These are phyloP conservation scores for Artomyces pyxidatus DNA, from an alignment of 768 basidiomycete species.

Conservation along the genomic window DNA sequence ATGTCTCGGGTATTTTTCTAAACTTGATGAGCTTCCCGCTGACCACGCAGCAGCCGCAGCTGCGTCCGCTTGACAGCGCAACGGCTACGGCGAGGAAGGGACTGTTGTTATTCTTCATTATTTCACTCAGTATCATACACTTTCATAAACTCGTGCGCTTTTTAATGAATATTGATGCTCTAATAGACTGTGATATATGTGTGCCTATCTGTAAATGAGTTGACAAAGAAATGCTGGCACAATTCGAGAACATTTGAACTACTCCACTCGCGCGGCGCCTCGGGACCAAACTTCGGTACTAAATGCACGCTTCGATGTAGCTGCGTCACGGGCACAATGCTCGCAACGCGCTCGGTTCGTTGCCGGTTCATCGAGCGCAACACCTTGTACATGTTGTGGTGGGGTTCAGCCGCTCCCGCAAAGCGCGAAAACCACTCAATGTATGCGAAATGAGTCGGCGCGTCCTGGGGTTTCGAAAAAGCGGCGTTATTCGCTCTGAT, in stretches of 20 bases:
- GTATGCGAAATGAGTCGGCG: slow-evolving; percentile 21
- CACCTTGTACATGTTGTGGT: slow-evolving; percentile 23
- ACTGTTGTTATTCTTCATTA: too few relatives aligned
- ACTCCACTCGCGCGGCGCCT: slow-evolving; percentile 24
- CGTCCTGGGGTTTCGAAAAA: too few relatives aligned
- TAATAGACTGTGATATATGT: slow-evolving; percentile 16
- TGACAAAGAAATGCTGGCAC: slow-evolving; percentile 24
- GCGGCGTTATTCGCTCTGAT: neutral
- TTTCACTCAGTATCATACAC: neutral
- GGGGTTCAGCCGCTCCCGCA: slow-evolving; percentile 10
- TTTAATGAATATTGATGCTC: neutral
- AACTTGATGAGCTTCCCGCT: neutral
- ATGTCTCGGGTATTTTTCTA: neutral
- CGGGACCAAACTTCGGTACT: slow-evolving; percentile 24
- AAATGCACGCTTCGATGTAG: slow-evolving; percentile 26
- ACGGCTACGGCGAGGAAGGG: too few relatives aligned
- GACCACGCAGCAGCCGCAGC: neutral
- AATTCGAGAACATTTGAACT: slow-evolving; percentile 25
- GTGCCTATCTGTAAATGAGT: slow-evolving; percentile 23
- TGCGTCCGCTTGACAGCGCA: neutral
- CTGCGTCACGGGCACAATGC: slow-evolving; percentile 18
- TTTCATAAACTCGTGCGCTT: neutral
- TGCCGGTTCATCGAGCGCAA: neutral
- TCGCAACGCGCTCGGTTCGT: slow-evolving; percentile 12
- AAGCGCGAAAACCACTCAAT: slow-evolving; percentile 24